A percentile compares a stretch with the other conserved stretches of the same genome.
Evolutionary conservation across 2,329 filamentous ascomycete species (phyloP).

Genomic region (Pseudogymnoascus sp.): DNA sequence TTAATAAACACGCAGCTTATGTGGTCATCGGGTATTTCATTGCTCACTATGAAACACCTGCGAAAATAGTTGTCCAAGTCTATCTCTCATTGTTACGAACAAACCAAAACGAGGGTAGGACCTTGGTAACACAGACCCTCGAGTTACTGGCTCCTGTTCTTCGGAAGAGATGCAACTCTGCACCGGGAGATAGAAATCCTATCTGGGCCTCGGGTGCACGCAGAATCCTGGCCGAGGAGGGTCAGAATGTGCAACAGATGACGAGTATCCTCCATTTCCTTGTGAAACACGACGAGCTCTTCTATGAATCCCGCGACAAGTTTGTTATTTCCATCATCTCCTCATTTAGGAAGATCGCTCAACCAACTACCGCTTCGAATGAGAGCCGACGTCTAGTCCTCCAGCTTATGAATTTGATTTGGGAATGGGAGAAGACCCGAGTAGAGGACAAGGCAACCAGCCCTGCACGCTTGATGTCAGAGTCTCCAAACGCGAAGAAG

Average conservation of each 20-base stretch:
- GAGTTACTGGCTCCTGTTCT: constrained; percentile 93
- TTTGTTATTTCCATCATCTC: constrained; percentile 84
- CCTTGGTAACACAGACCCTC: constrained; percentile 86
- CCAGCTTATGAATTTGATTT: constrained; percentile 84
- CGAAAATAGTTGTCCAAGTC: constrained; percentile 92
- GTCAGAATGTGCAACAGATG: constrained; percentile 89
- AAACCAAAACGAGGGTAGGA: constrained; percentile 89
- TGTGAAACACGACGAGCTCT: constrained; percentile 83
- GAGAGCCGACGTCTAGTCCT: constrained; percentile 89
- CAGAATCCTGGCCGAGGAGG: constrained; percentile 87
- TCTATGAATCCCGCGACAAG: constrained; percentile 90
- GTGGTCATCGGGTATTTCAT: constrained; percentile 98
- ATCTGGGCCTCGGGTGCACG: constrained; percentile 87
- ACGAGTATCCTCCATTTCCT: constrained; percentile 97
- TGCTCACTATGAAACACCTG: constrained; percentile 88
- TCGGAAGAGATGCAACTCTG: constrained; percentile 69
- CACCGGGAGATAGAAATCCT: constrained; percentile 63
- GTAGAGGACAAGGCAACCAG: constrained; percentile 51
- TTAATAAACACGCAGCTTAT: constrained; percentile 98
- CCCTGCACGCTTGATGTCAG: constrained; percentile 41
- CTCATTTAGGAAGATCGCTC: constrained; percentile 80
- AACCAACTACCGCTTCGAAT: constrained; percentile 73
- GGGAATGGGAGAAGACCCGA: constrained; percentile 84
- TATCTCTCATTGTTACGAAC: constrained; percentile 87
- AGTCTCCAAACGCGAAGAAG: constrained; percentile 69